Base-by-base conservation (phyloP, 345 rosid genomes). In the Lumnitzera racemosa region DNA sequence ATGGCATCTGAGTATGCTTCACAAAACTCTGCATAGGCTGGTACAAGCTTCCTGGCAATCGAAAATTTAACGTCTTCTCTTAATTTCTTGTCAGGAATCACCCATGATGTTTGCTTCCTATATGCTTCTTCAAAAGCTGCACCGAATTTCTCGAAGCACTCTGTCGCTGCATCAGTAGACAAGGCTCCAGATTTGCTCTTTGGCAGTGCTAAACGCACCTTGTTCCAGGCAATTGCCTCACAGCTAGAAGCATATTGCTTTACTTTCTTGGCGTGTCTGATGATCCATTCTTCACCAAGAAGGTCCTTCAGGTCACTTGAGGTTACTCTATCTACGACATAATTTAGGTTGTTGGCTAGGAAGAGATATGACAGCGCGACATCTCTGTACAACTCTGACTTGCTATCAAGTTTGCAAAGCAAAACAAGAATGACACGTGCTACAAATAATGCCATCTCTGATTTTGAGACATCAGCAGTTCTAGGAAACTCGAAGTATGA, bases 221-320 rank as follows among this genome's bases (percentile, higher is more conserved):
- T 74, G 54, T 66, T 78, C 97, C 99, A 94, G 15, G 85, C 95
- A 49, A 85, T 63, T 27, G 75, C 70, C 70, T 84, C 90, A 13
- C 84, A 84, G 69, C 81, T 88, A 15, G 65, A 56, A 12, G 76
- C 78, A 67, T 84, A 84, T 49, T 79, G 87, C 46, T 61, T 66
- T 31, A 86, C 83, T 67, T 84, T 94, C 59, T 67, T 63, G 1
- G 53, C 74, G 46, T 88, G 90, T 53, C 55, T 72, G 7, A 51
- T 51, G 55, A 86, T n/a, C 99, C 99, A 94, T 49, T 83, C 81
- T 5, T 80, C 84, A 25, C 99, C 92, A 13, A 90, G 86, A 66
- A 86, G 76, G 50, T 76, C 16, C 58, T 67, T 76, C 29, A 94
- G 77, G 57, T 66, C 69, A 56, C 81, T 73, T 55, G 79, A 69